Percentiles rank a stretch among this genome's conserved stretches.
Conservation (phyloP, 2,329 filamentous ascomycete genomes). For the Claviceps capensis region DNA sequence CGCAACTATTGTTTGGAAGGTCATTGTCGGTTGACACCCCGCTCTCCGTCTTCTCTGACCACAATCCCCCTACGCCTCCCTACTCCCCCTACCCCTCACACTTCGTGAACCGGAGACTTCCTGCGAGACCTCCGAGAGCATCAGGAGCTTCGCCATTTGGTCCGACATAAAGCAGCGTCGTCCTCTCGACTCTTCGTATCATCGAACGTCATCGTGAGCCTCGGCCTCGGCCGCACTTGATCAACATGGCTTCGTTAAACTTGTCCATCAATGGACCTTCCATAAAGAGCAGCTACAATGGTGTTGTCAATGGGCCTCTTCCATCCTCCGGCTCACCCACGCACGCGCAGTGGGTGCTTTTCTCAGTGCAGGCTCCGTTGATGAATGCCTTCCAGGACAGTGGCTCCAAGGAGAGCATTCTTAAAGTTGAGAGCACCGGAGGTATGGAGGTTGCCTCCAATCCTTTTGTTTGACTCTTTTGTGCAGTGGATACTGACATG, state of each 20-base stretch:
- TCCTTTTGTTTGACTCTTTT: not conserved
- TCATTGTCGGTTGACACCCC: not conserved
- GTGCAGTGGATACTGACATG: conserved; percentile 9
- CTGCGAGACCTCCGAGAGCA: not conserved
- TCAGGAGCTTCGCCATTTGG: not conserved
- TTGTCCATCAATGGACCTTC: conserved; percentile 66
- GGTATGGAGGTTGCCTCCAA: conserved; percentile 33
- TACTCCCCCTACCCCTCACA: no score
- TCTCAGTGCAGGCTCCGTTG: conserved; percentile 83
- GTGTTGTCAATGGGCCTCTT: conserved; percentile 39
- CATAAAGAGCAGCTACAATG: conserved; percentile 68
- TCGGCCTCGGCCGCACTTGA: not conserved
- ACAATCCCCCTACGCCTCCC: not conserved
- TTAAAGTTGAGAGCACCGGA: conserved; percentile 89
- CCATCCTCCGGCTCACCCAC: conserved; percentile 56
- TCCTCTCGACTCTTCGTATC: not conserved
- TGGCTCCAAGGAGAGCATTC: conserved; percentile 76
- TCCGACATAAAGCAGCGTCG: not conserved
- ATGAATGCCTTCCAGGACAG: conserved; percentile 85
- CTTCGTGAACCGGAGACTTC: no score
- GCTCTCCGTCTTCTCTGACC: not conserved
- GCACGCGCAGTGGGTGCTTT: conserved; percentile 85
- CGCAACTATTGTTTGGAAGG: not conserved
- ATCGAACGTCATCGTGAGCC: not conserved
- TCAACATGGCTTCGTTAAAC: conserved; percentile 64